Evolutionary conservation across 1,139 yeast species (phyloP).

Genomic region (Magnusiomyces fungicola): DNA sequence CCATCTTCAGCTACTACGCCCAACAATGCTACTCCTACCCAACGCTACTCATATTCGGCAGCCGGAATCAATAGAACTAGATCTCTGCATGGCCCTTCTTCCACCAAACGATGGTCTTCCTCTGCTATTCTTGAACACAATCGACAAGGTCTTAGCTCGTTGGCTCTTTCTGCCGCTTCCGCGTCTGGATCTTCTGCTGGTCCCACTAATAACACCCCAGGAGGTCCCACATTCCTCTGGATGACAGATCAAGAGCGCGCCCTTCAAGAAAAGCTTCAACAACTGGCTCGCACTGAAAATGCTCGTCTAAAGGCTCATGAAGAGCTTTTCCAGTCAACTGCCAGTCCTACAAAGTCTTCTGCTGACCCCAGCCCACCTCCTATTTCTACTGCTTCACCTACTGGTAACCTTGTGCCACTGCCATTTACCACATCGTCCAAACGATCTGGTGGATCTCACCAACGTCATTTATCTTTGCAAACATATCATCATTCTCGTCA

Average conservation of each 20-base stretch:
- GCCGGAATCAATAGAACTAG: neutral
- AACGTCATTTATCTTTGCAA: constrained; percentile 12
- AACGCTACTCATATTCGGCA: neutral
- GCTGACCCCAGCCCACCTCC: constrained; percentile 5
- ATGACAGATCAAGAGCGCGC: constrained; percentile 22
- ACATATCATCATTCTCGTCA: constrained; percentile 11
- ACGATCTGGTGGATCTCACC: constrained; percentile 5
- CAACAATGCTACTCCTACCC: no score
- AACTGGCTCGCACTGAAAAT: constrained; percentile 31
- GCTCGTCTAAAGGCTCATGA: constrained; percentile 20
- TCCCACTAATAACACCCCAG: neutral
- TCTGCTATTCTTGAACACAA: neutral
- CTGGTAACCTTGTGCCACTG: neutral
- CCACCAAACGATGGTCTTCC: constrained; percentile 2
- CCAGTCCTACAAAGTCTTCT: neutral
- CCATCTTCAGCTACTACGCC: no score
- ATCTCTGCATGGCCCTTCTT: neutral
- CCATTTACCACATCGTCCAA: neutral
- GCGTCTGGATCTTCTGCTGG: neutral
- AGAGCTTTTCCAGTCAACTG: neutral
- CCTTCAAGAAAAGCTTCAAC: constrained; percentile 28
- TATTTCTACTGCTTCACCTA: neutral
- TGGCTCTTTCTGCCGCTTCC: constrained; percentile 1
- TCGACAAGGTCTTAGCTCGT: neutral
- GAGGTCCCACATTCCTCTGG: no score